phyloP scores from a whole-genome alignment of 805 yeast genomes.

The Ogataea ramenticola region DNA sequence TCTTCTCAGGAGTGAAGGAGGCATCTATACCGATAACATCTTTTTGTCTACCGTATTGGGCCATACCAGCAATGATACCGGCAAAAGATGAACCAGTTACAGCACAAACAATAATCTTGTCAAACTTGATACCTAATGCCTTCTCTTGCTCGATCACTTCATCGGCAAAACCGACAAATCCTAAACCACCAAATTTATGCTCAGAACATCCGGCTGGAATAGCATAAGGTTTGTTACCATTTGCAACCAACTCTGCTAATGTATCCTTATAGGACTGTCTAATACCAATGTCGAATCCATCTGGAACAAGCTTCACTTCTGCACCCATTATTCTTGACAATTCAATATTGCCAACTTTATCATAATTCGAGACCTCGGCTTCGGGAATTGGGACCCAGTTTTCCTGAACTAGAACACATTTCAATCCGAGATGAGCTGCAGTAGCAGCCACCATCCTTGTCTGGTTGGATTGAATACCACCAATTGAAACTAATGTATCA shows the following conservation, averaged over 20 bases:
- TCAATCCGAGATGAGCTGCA: slow-evolving; percentile 28
- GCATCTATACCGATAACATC: slow-evolving; percentile 31
- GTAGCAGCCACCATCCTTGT: slow-evolving; percentile 30
- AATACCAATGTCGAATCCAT: slow-evolving; percentile 29
- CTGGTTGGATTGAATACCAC: slow-evolving; percentile 29
- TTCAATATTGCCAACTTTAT: slow-evolving; percentile 29
- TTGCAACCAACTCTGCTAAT: slow-evolving; percentile 16
- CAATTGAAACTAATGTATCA: slow-evolving; percentile 28
- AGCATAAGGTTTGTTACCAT: slow-evolving; percentile 28
- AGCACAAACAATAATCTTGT: slow-evolving; percentile 28
- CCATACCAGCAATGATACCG: slow-evolving; percentile 28
- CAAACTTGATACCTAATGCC: slow-evolving; percentile 25
- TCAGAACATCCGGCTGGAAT: slow-evolving; percentile 32
- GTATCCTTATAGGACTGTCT: slow-evolving; percentile 28
- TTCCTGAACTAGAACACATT: slow-evolving; percentile 29
- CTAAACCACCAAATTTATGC: slow-evolving; percentile 29
- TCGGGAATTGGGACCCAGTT: slow-evolving; percentile 30
- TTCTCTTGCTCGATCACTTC: slow-evolving; percentile 28
- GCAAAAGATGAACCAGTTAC: slow-evolving; percentile 29
- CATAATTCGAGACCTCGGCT: slow-evolving; percentile 21
- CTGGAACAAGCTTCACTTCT: slow-evolving; percentile 27
- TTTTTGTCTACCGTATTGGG: slow-evolving; percentile 25
- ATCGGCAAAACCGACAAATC: slow-evolving; percentile 29
- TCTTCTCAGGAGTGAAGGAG: slow-evolving; percentile 27
- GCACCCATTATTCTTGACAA: slow-evolving; percentile 30